A percentile compares a stretch with the other conserved stretches of the same genome.
phyloP scores from a whole-genome alignment of 2,329 filamentous ascomycete species.

The Myotisia sp. region DNA sequence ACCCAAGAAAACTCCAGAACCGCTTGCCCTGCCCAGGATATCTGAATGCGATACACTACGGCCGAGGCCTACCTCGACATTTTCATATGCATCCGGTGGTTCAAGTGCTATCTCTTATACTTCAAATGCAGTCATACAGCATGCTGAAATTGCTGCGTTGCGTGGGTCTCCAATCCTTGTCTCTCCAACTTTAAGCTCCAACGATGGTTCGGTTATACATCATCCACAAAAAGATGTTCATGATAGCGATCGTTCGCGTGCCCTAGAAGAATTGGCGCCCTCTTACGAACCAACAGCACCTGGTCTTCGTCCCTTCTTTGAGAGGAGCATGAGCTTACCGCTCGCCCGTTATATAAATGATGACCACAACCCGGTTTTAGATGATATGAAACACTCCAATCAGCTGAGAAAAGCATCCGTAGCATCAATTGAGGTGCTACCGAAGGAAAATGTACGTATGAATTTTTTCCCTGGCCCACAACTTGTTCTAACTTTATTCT shows the following conservation, averaged over 20 bases:
- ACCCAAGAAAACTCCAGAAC: background rate
- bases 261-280: background rate
- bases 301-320: conserved; percentile 9
- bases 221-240: background rate
- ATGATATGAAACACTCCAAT: conserved; percentile 10
- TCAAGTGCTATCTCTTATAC: conserved; percentile 12
- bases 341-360: conserved; percentile 29
- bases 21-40: no score
- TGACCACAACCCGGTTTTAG: conserved; percentile 19
- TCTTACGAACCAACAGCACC: background rate
- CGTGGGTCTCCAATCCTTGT: conserved; percentile 16
- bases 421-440: conserved; percentile 17
- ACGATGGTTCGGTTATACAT: conserved; percentile 18
- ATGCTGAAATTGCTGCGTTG: conserved; percentile 14
- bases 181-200: conserved; percentile 13
- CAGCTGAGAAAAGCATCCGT: conserved; percentile 13
- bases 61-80: conserved; percentile 11
- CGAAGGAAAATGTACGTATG: conserved; percentile 12
- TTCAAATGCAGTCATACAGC: conserved; percentile 17
- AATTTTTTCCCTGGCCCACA: no score
- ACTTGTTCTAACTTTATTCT: background rate
- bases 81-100: conserved; percentile 15
- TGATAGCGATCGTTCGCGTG: background rate
- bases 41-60: no score
- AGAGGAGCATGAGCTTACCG: conserved; percentile 23